Conservation (phyloP, 73 alveolate species). For the Effrenium voratum region DNA sequence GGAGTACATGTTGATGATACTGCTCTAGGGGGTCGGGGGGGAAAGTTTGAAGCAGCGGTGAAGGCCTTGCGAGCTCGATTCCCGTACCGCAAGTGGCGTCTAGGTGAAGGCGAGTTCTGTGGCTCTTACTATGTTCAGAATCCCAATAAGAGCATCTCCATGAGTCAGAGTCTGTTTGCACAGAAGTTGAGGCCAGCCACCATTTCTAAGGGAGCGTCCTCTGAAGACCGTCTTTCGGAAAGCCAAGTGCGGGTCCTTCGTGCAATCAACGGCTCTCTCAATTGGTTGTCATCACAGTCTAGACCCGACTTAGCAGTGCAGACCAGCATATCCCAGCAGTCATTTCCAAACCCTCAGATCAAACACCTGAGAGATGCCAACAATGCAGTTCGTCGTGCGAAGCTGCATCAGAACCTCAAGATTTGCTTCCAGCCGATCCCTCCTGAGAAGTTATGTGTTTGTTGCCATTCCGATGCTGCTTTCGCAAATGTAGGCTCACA, state of each 20-base stretch:
- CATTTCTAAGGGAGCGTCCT: neutral
- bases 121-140: neutral
- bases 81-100: conserved; percentile 32
- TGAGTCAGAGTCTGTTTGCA: neutral
- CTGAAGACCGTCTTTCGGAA: neutral
- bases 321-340: conserved; percentile 1
- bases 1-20: conserved; percentile 54
- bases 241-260: neutral
- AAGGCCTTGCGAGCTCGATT: neutral
- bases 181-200: neutral
- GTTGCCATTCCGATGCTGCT: conserved; percentile 20
- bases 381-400: neutral
- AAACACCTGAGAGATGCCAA: conserved; percentile 1
- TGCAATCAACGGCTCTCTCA: conserved; percentile 12
- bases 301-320: conserved; percentile 23
- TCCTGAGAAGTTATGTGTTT: neutral
- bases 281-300: conserved; percentile 22
- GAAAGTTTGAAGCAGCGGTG: neutral
- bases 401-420: neutral
- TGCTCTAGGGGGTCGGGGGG: neutral
- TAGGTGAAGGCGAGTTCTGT: conserved; percentile 25
- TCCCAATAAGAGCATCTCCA: neutral
- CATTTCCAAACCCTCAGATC: neutral
- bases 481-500: neutral
- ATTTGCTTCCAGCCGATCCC: neutral